Evolutionary conservation across 352 stramenopile species (phyloP).

Genomic region (Pelagophyceae sp.): DNA sequence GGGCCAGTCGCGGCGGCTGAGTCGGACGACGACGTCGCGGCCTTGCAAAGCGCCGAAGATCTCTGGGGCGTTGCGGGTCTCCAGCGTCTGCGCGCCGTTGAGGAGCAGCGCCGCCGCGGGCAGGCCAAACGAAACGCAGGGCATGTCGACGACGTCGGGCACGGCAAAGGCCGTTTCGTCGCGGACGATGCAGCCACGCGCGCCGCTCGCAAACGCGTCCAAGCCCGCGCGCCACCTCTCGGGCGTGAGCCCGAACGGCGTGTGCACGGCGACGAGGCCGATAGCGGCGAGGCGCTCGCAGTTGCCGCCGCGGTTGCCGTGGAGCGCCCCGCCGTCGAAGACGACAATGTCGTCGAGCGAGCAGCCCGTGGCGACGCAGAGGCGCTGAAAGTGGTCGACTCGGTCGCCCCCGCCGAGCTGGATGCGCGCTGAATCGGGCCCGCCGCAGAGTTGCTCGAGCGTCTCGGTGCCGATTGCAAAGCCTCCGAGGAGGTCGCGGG

Average conservation of each 20-base stretch:
- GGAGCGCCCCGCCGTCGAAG: slow-evolving; percentile 51
- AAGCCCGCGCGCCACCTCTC: slow-evolving; percentile 19
- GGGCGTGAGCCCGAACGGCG: slow-evolving; percentile 42
- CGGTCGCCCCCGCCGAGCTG: slow-evolving; percentile 52
- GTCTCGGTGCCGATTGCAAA: slow-evolving; percentile 34
- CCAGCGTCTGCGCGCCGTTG: slow-evolving; percentile 53
- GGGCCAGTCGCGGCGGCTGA: slow-evolving; percentile 30
- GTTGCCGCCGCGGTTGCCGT: too few species aligned
- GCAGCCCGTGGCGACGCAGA: slow-evolving; percentile 34
- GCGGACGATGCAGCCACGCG: not conserved
- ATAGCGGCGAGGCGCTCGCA: slow-evolving; percentile 43
- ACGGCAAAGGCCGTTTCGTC: not conserved
- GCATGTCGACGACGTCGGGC: slow-evolving; percentile 22
- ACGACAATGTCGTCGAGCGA: slow-evolving; percentile 49
- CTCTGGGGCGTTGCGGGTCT: slow-evolving; percentile 51
- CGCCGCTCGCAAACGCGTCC: not conserved
- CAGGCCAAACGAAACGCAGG: slow-evolving; percentile 33
- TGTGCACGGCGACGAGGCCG: slow-evolving; percentile 47
- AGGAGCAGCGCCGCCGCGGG: slow-evolving; percentile 49
- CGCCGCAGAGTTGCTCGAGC: slow-evolving; percentile 4
- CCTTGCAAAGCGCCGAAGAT: slow-evolving; percentile 45
- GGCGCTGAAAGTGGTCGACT: slow-evolving; percentile 44
- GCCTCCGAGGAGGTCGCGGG: slow-evolving; percentile 41
- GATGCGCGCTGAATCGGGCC: slow-evolving; percentile 40
- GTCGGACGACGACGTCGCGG: slow-evolving; percentile 48